Base-by-base conservation (phyloP, 2,329 filamentous ascomycete genomes). In the Trichoderma endophyticum region DNA sequence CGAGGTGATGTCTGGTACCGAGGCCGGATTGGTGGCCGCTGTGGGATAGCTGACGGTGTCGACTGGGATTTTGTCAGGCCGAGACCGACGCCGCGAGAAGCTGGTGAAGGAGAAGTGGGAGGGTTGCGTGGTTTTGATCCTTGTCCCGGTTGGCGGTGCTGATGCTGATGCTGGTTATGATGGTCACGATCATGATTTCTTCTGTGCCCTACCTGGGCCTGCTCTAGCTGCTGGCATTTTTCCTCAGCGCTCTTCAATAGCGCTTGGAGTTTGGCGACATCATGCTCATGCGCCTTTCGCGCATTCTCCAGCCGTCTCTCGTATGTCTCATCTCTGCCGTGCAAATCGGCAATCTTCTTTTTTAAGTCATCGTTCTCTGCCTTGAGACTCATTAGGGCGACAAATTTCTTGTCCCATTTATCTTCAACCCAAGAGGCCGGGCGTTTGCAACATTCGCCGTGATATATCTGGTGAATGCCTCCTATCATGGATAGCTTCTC, bases 401-500 rank as follows among this genome's bases (percentile, higher is more conserved):
- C 75, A 14, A 81, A 77, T 43, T 80, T 81, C 72, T 76, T 78
- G 75, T 85, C 83, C 76, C 80, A 81, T 15, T 77, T 79, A 36
- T 80, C 77, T 73, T 81, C 79, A 6, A 82, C 77, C 77, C 79
- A 81, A 3, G 79, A 78, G 18, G 80, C 76, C 0, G 80, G 79
- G 11, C 81, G 80, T 74, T 82, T 85, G 75, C 85, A 86, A 74
- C 84, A 86, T 24, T 77, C 75, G 14, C 80, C 80, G 73, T 86
- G 84, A 73, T 86, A 86, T 6, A 84, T 81, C 68, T 86, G 84
- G 51, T 84, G 82, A 28, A 86, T 78, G 6, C 84, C 84, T 4
- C 85, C 85, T 0, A 86, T 78, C 74, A 82, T 82, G 1, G 81
- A 82, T 4, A 86, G 77, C 63, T 83, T 83, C 5, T 80, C 78